Evolutionary conservation across 2,329 filamentous ascomycete genomes (phyloP).

Genomic region (Aspergillus sojae): DNA sequence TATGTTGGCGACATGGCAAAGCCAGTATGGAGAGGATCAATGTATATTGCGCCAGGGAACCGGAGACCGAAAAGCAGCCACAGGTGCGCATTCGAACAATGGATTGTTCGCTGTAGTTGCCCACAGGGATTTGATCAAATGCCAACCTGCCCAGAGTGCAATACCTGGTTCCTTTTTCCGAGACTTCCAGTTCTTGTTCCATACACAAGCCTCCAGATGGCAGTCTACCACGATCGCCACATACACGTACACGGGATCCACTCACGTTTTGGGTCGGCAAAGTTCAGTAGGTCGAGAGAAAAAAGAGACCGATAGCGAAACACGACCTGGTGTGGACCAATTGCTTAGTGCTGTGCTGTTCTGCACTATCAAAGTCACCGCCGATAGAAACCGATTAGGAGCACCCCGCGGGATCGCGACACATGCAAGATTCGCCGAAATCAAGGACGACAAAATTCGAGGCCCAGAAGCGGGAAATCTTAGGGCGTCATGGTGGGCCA

Average conservation of each 20-base stretch:
- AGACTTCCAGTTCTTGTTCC: constrained; percentile 20
- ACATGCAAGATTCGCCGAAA: constrained; percentile 20
- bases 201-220: constrained; percentile 13
- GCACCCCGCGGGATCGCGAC: constrained; percentile 18
- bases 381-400: constrained; percentile 17
- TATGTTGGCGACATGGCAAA: constrained; percentile 17
- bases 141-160: constrained; percentile 11
- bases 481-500: constrained; percentile 31
- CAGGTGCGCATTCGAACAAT: constrained; percentile 31
- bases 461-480: constrained; percentile 16
- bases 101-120: constrained; percentile 35
- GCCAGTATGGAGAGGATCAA: constrained; percentile 16
- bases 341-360: neutral
- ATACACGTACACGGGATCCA: constrained; percentile 12
- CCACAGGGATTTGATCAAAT: constrained; percentile 15
- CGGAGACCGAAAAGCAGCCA: constrained; percentile 17
- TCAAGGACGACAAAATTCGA: constrained; percentile 14
- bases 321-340: constrained; percentile 1
- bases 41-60: constrained; percentile 14
- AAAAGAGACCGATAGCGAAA: constrained; percentile 3
- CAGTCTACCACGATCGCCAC: constrained; percentile 11
- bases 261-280: constrained; percentile 8
- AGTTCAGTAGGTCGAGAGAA: constrained; percentile 8
- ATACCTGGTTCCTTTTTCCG: constrained; percentile 17
- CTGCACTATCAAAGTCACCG: constrained; percentile 8